Base-by-base conservation (phyloP, 208 protist species). In the Acanthamoeba rhysodes region DNA sequence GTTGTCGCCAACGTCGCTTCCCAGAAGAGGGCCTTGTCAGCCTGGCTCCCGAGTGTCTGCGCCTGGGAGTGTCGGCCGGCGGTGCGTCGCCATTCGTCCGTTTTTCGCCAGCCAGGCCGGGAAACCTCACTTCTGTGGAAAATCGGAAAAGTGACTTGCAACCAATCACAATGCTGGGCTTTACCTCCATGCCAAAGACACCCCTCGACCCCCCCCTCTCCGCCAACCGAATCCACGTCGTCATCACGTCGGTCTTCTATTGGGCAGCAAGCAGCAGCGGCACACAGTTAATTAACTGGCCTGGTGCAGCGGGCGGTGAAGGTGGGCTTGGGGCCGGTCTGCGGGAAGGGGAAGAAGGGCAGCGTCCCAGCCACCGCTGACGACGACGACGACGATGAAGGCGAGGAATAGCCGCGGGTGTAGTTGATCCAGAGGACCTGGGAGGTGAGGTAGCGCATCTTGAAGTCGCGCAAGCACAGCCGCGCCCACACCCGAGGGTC, bases 401-500 rank as follows among this genome's bases (percentile, higher is more conserved):
- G 55, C 20, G 55, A 18, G 55, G 55, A 59, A 18, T 59, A 59
- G 12, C 78, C 78, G 27, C 78, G 78, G 6, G 78, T 87, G 78
- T 59, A 87, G 50, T 87, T 53, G 78, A 87, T 87, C 78, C 78
- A 87, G 48, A 87, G 78, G 37, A 41, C 78, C n/a, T 59, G 78
- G 32, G 78, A 87, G 27, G 78, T 62, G 78, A 87, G 78, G 78
- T 87, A 87, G 48, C 78, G 37, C 78, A 87, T 87, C 48, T 87
- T 87, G 78, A 87, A 87, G n/a, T 87, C 78, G 22, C 78, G 78
- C 24, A 62, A 14, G n/a, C 78, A 87, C 48, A 87, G 48, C 8
- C 50, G 78, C 22, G 78, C 50, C 78, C 78, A 87, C 29, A 87
- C 50, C 24, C 78, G 78, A 2, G 55, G 41, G 14, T 87, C 78